phyloP scores from a whole-genome alignment of 331 rosid species.

The Telfairia occidentalis region DNA sequence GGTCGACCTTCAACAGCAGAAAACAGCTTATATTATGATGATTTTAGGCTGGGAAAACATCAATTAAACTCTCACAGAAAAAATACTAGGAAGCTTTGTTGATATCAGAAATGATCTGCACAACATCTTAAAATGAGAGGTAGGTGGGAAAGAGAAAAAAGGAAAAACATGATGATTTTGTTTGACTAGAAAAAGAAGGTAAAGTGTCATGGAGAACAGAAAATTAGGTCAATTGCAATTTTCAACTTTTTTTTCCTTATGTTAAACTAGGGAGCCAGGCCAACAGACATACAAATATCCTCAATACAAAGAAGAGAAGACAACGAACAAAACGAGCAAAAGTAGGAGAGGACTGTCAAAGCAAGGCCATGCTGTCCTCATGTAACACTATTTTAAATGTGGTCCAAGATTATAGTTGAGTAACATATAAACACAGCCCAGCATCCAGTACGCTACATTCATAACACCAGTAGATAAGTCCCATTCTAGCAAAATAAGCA shows the following conservation, averaged over 20 bases:
- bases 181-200: not conserved
- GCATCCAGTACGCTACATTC: not conserved
- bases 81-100: not conserved
- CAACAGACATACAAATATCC: not conserved
- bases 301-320: not conserved
- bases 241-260: not conserved
- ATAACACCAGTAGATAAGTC: not conserved
- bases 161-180: not conserved
- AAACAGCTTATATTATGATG: conserved; percentile 5
- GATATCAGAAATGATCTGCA: not conserved
- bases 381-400: not conserved
- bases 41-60: not conserved
- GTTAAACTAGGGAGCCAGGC: not conserved
- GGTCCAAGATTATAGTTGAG: not conserved
- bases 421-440: not conserved
- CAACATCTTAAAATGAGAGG: not conserved
- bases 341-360: not conserved
- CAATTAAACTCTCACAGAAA: not conserved
- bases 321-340: not conserved
- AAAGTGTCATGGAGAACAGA: not conserved
- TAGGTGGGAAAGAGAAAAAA: not conserved
- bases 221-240: not conserved
- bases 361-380: not conserved
- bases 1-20: conserved; percentile 60
- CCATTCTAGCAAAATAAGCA: not conserved